phyloP scores from a whole-genome alignment of 164 flowering plant genomes.

The Cinnamomum chago region DNA sequence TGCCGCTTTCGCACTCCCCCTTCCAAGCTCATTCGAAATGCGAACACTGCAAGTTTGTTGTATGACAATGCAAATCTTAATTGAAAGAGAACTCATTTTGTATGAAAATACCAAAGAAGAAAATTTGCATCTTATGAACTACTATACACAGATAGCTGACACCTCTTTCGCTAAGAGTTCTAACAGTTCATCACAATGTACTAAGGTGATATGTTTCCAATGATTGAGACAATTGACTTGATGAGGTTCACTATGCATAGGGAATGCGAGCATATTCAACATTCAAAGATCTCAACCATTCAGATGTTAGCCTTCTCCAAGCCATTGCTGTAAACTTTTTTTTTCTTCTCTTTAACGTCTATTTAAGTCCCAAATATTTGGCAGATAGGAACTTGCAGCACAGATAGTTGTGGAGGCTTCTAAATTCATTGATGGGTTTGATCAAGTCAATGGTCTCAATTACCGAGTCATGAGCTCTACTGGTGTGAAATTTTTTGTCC shows the following conservation, averaged over 20 bases:
- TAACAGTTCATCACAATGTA: background rate
- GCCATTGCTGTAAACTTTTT: background rate
- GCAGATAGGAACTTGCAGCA: no score
- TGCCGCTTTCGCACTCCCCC: conserved; percentile 42
- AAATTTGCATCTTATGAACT: background rate
- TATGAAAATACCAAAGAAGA: background rate
- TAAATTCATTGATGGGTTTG: no score
- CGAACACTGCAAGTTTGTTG: conserved; percentile 28
- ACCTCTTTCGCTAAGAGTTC: background rate
- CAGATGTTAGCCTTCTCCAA: background rate
- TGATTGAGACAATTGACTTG: background rate
- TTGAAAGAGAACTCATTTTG: background rate
- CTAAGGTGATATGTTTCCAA: background rate
- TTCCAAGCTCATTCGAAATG: conserved; percentile 49
- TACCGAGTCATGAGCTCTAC: no score
- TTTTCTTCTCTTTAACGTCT: no score
- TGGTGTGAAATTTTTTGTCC: no score
- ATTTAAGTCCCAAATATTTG: no score
- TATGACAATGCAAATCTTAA: background rate
- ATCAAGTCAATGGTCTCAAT: no score
- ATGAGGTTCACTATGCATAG: background rate
- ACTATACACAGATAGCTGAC: background rate
- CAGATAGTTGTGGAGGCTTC: no score
- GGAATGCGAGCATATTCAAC: background rate
- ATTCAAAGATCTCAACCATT: background rate